A percentile compares a stretch with the other conserved stretches of the same genome.
These are phyloP conservation scores for Macrolepiota dolichaula DNA, from an alignment of 768 basidiomycete genomes.

Conservation along the genomic window DNA sequence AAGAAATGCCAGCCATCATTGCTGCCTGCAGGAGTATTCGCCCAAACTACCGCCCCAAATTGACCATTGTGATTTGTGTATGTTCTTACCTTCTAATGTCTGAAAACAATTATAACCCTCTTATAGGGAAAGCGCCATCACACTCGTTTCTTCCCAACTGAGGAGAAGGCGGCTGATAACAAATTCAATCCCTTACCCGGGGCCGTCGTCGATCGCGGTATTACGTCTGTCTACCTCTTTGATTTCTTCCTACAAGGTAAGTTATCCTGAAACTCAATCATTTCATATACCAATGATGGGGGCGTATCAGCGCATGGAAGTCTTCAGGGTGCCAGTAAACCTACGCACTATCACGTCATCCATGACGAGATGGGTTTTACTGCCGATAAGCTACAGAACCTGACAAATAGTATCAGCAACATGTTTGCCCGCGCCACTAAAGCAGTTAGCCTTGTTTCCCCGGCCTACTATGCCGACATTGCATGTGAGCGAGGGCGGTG, in stretches of 20 bases:
- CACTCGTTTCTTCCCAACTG: slow-evolving; percentile 64
- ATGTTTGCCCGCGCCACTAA: slow-evolving; percentile 86
- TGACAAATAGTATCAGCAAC: slow-evolving; percentile 72
- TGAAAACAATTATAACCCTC: slow-evolving; percentile 7
- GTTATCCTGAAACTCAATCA: background rate
- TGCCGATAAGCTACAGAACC: slow-evolving; percentile 67
- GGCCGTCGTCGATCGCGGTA: slow-evolving; percentile 79
- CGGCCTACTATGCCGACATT: slow-evolving; percentile 82
- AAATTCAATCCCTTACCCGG: slow-evolving; percentile 77
- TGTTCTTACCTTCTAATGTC: slow-evolving; percentile 26
- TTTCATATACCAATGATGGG: background rate
- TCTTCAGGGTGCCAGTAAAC: slow-evolving; percentile 67
- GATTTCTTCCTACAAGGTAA: slow-evolving; percentile 70
- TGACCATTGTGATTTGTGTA: slow-evolving; percentile 78
- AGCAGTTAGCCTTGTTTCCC: slow-evolving; percentile 78
- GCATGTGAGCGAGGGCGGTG: slow-evolving; percentile 62
- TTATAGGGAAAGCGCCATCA: slow-evolving; percentile 46
- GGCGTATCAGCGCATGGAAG: slow-evolving; percentile 57
- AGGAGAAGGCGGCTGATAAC: slow-evolving; percentile 44
- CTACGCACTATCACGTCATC: slow-evolving; percentile 81
- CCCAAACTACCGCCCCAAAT: slow-evolving; percentile 46
- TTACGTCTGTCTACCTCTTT: slow-evolving; percentile 63
- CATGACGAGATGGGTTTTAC: slow-evolving; percentile 73
- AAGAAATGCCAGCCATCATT: slow-evolving; percentile 65
- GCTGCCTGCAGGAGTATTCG: slow-evolving; percentile 52